Conservation (phyloP, 176 grass and related monocot genomes). For the Musa schizocarpa region DNA sequence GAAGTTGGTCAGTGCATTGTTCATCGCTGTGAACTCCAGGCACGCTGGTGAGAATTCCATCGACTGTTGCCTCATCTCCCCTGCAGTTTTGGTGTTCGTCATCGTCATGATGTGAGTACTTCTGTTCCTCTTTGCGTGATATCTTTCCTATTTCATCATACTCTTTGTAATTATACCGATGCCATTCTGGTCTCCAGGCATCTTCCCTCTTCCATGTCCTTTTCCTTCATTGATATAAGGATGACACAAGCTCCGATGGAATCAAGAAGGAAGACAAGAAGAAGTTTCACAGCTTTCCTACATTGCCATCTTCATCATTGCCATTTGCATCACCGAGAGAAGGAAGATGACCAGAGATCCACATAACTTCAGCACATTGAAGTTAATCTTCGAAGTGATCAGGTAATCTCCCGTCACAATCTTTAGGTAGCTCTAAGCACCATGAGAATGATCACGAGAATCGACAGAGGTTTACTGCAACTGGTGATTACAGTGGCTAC, state of each 20-base stretch:
- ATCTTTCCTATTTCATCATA: not conserved
- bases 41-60: constrained; percentile 74
- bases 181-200: constrained; percentile 35
- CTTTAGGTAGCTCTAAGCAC: not conserved
- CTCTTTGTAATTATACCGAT: not conserved
- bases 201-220: constrained; percentile 30
- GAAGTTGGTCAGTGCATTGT: constrained; percentile 46
- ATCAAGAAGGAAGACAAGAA: constrained; percentile 4
- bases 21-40: constrained; percentile 47
- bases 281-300: constrained; percentile 29
- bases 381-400: constrained; percentile 57
- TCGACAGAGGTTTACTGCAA: not conserved
- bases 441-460: not conserved
- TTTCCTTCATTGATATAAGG: constrained; percentile 15
- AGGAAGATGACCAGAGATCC: constrained; percentile 47
- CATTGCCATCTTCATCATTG: constrained; percentile 23
- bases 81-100: constrained; percentile 44
- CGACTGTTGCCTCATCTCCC: constrained; percentile 52
- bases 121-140: not conserved
- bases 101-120: constrained; percentile 52
- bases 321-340: constrained; percentile 60
- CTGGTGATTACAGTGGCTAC: constrained; percentile 30
- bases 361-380: constrained; percentile 67
- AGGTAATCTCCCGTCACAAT: constrained; percentile 26
- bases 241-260: not conserved